These are phyloP conservation scores for Colletotrichum kahawae DNA, from an alignment of 2,329 filamentous ascomycete species.

Conservation along the genomic window DNA sequence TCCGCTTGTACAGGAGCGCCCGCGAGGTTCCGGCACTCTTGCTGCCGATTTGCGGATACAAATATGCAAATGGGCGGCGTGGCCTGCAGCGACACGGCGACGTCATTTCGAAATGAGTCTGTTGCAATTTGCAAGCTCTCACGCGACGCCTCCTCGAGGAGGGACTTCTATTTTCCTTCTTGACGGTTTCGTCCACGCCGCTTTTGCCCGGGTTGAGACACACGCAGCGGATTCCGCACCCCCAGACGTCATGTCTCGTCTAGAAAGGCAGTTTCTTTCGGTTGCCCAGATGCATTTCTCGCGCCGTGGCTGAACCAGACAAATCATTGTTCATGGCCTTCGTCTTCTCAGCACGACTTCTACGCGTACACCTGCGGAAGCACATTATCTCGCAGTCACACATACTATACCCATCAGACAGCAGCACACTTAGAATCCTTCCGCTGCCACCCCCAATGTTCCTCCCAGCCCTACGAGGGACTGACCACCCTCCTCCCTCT, in stretches of 20 bases:
- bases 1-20: neutral
- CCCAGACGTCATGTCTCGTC: neutral
- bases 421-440: slow-evolving; percentile 17
- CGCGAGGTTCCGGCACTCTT: neutral
- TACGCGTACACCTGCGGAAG: neutral
- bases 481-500: neutral
- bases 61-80: neutral
- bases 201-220: neutral
- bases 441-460: slow-evolving; percentile 17
- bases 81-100: neutral
- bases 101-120: neutral
- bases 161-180: neutral
- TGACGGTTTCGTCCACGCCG: neutral
- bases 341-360: neutral
- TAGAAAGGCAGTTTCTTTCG: neutral
- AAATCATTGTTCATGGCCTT: neutral
- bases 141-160: neutral
- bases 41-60: neutral
- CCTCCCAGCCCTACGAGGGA: slow-evolving; percentile 21
- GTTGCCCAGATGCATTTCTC: neutral
- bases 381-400: neutral
- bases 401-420: neutral
- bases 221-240: neutral
- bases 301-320: neutral
- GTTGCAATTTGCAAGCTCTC: neutral